Evolutionary conservation across 345 rosid species (phyloP), one percentile per base, ranked within the genome.

Genomic region (Euphorbia pulcherrima): DNA sequence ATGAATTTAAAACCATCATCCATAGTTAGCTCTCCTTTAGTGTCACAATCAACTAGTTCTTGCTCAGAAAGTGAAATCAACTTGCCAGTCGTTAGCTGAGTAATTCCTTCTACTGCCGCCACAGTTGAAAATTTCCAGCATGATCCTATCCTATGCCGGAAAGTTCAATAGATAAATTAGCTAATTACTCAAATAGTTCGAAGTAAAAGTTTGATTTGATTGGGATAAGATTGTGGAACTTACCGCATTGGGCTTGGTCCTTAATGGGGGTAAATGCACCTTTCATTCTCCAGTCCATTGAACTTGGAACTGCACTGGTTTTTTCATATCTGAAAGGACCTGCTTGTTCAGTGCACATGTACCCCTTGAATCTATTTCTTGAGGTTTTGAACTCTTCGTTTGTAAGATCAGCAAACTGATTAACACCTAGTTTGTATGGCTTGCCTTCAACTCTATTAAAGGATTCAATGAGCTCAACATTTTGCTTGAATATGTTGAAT

Each of bases 51-150:
- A 14, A 84, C 82, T 17, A 84, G 52, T 64, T 84, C 80, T 67
- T 84, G 85, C 48, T 81, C 83, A 0, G 85, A 81, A 0, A 79
- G 73, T 2, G 82, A 79, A 21, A 77, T 47, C 58, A 81, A 13
- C 67, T 81, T 77, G 0, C 81, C 76, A 0, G 78, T 57, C 30
- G 74, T 50, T 2, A 81, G 50, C 67, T 64, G 26, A n/a, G 64
- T 48, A 24, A 81, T 46, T 59, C 83, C 87, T 74, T 81, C 83
- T 29, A 77, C 62, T 1, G 85, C 87, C 0, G 87, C 85, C 53
- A 84, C 85, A 0, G 83, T 82, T 0, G 85, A 84, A 69, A 84
- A 84, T 17, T 85, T 85, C 85, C 85, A 81, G 64, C 87, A 81
- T 33, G 77, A 79, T 53, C 87, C 85, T n/a, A n/a, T n/a, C n/a